These are phyloP conservation scores for Aureobasidium namibiae DNA, from an alignment of 2,329 filamentous ascomycete genomes.

Conservation along the genomic window DNA sequence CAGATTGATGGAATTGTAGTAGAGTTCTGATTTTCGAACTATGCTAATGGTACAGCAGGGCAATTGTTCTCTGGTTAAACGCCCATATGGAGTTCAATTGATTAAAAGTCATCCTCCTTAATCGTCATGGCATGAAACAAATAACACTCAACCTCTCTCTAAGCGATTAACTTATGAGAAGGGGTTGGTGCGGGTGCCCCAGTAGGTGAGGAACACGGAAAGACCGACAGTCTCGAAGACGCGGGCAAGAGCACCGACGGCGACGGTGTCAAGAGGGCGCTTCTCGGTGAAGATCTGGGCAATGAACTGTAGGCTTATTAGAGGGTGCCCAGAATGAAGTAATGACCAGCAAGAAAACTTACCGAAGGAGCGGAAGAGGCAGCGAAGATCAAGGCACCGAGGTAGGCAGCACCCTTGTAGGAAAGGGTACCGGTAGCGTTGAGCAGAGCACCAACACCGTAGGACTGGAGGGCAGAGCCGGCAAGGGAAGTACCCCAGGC, in stretches of 20 bases:
- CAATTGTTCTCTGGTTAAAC: slow-evolving; percentile 10
- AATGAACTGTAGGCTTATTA: slow-evolving; percentile 56
- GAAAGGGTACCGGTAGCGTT: slow-evolving; percentile 91
- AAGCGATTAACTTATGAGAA: slow-evolving; percentile 56
- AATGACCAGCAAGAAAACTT: slow-evolving; percentile 33
- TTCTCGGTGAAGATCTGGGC: slow-evolving; percentile 84
- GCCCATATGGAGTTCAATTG: slow-evolving; percentile 4
- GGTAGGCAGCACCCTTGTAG: slow-evolving; percentile 95
- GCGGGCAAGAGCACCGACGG: slow-evolving; percentile 74
- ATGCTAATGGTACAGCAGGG: slow-evolving; percentile 11
- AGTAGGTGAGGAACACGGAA: slow-evolving; percentile 89
- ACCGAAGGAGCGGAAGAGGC: slow-evolving; percentile 82
- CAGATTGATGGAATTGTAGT: background rate
- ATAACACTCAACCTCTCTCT: slow-evolving; percentile 5
- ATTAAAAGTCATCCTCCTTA: slow-evolving; percentile 11
- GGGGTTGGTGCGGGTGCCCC: slow-evolving; percentile 90
- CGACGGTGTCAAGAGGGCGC: slow-evolving; percentile 82
- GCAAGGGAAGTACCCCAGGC: slow-evolving; percentile 86
- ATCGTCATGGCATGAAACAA: slow-evolving; percentile 12
- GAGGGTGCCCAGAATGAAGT: slow-evolving; percentile 5
- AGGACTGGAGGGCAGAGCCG: slow-evolving; percentile 63
- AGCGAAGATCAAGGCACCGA: slow-evolving; percentile 84
- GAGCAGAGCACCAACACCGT: slow-evolving; percentile 39
- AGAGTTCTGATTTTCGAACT: slow-evolving; percentile 10
- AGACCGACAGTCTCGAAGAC: slow-evolving; percentile 89